phyloP scores from a whole-genome alignment of 2,329 filamentous ascomycete species.

The Penicillium griseofulvum region DNA sequence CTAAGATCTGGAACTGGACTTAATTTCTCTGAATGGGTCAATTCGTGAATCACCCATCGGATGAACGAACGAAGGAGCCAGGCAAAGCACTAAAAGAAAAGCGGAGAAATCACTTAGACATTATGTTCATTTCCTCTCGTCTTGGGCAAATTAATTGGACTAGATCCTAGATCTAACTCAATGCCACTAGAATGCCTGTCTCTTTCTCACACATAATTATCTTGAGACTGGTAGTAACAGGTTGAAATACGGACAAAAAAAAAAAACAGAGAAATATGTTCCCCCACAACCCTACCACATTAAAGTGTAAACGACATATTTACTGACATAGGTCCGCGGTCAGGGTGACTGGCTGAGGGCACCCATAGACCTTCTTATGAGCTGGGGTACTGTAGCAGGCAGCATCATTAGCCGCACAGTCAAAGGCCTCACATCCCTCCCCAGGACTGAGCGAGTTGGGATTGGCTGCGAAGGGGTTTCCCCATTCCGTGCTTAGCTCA shows the following conservation, averaged over 20 bases:
- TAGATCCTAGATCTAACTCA: not conserved
- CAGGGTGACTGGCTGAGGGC: conserved; percentile 23
- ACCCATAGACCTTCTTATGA: conserved; percentile 26
- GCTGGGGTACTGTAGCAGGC: conserved; percentile 26
- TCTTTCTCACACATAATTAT: conserved; percentile 3
- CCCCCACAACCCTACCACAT: conserved; percentile 2
- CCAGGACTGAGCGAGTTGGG: conserved; percentile 26
- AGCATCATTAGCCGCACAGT: conserved; percentile 26
- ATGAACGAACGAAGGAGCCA: not conserved
- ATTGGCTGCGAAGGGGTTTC: conserved; percentile 24
- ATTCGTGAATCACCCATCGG: no score
- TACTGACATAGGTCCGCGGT: conserved; percentile 23
- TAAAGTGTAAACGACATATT: conserved; percentile 5
- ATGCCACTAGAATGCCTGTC: not conserved
- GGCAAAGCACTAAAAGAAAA: not conserved
- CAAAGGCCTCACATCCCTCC: conserved; percentile 23
- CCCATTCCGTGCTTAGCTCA: conserved; percentile 26
- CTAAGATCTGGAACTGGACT: no score
- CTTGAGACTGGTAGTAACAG: not conserved
- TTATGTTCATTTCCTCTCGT: not conserved
- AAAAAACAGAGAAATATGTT: conserved; percentile 4
- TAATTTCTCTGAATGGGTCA: no score
- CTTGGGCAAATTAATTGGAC: not conserved
- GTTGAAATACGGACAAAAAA: conserved; percentile 6
- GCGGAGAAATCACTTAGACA: not conserved